Evolutionary conservation across 2,329 filamentous ascomycete species (phyloP).

Genomic region (Podosphaera fusca): DNA sequence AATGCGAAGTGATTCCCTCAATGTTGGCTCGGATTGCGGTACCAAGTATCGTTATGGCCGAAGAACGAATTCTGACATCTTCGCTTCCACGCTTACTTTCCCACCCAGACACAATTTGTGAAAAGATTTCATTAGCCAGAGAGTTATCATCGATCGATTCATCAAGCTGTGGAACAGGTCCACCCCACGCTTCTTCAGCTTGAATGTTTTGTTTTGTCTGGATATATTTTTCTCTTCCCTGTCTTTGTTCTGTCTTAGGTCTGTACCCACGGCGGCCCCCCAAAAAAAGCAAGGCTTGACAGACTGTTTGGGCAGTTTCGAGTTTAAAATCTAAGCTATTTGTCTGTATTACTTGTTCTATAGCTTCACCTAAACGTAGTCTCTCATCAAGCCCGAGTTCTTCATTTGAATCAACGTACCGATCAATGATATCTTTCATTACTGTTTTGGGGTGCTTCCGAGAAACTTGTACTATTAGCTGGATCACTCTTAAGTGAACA

Average conservation of each 20-base stretch:
- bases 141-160: constrained; percentile 15
- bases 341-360: constrained; percentile 39
- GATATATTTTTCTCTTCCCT: constrained; percentile 24
- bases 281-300: constrained; percentile 36
- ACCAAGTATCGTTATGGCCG: constrained; percentile 42
- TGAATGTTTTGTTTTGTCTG: constrained; percentile 24
- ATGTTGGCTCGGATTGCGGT: constrained; percentile 36
- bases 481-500: constrained; percentile 45
- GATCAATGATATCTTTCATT: constrained; percentile 37
- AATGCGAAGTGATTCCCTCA: constrained; percentile 26
- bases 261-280: constrained; percentile 39
- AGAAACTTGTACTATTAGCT: constrained; percentile 35
- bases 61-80: constrained; percentile 46
- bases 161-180: constrained; percentile 25
- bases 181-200: constrained; percentile 30
- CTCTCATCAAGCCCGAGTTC: constrained; percentile 35
- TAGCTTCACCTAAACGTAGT: constrained; percentile 43
- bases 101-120: constrained; percentile 43
- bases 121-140: constrained; percentile 19
- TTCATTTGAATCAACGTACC: constrained; percentile 42
- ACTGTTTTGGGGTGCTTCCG: constrained; percentile 38
- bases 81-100: constrained; percentile 40
- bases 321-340: constrained; percentile 32
- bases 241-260: constrained; percentile 32
- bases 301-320: constrained; percentile 26